Conservation (phyloP, 2,329 filamentous ascomycete genomes). For the Penicillium rolfsii region DNA sequence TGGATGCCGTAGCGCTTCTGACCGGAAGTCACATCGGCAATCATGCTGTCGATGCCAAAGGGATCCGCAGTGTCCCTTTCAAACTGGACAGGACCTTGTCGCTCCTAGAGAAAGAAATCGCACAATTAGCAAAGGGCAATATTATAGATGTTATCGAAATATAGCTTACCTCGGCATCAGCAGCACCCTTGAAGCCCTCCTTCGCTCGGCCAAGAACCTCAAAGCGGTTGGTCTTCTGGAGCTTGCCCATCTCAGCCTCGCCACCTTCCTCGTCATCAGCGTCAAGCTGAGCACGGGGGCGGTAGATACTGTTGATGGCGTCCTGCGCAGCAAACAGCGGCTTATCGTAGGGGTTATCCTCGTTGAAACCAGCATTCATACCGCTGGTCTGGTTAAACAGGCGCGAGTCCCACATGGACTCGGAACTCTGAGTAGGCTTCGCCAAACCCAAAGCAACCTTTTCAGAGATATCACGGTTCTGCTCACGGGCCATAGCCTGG, state of each 20-base stretch:
- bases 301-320: conserved; percentile 91
- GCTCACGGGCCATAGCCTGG: conserved; percentile 90
- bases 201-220: conserved; percentile 82
- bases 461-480: conserved; percentile 95
- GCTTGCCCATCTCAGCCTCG: conserved; percentile 81
- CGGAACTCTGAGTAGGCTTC: conserved; percentile 88
- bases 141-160: background rate
- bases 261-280: conserved; percentile 79
- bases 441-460: conserved; percentile 93
- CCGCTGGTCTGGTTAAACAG: conserved; percentile 93
- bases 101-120: conserved; percentile 53
- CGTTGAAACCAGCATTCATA: conserved; percentile 91
- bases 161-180: conserved; percentile 72
- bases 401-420: conserved; percentile 96
- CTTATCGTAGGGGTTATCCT: conserved; percentile 97
- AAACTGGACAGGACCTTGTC: conserved; percentile 93
- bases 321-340: conserved; percentile 95
- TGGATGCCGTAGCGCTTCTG: conserved; percentile 52
- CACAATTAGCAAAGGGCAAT: conserved; percentile 7
- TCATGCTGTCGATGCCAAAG: conserved; percentile 93
- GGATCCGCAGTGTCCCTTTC: conserved; percentile 86
- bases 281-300: conserved; percentile 71
- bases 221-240: conserved; percentile 82
- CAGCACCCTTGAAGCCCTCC: conserved; percentile 83
- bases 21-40: conserved; percentile 70